A percentile compares a stretch with the other conserved stretches of the same genome.
Evolutionary conservation across 768 basidiomycete genomes (phyloP).

Genomic region (Suillus subaureus): DNA sequence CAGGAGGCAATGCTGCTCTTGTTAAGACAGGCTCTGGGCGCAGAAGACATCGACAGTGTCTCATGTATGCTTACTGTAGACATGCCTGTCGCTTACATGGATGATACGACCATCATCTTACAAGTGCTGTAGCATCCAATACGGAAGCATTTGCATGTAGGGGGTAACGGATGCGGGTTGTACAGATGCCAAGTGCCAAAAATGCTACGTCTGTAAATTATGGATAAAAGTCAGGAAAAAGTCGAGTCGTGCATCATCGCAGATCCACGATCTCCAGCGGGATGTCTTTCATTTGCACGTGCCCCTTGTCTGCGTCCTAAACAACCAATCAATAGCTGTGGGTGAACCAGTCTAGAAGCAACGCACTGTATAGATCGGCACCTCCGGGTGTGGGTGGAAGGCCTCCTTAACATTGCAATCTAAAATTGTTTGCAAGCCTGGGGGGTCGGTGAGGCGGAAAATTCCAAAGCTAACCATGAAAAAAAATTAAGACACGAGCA

Average conservation of each 20-base stretch:
- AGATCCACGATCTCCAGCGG: constrained; percentile 85
- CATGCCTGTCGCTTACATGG: constrained; percentile 40
- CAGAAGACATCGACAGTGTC: constrained; percentile 41
- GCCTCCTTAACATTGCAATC: constrained; percentile 70
- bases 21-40: constrained; percentile 48
- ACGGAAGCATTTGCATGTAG: neutral
- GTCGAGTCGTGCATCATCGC: constrained; percentile 37
- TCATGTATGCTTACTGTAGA: constrained; percentile 54
- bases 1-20: constrained; percentile 35
- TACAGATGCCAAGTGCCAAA: constrained; percentile 5
- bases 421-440: constrained; percentile 73
- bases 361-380: constrained; percentile 85
- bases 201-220: constrained; percentile 3
- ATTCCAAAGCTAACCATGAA: constrained; percentile 63
- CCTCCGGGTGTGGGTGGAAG: constrained; percentile 85
- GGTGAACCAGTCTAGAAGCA: constrained; percentile 5
- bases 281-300: constrained; percentile 76
- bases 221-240: neutral
- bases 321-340: neutral
- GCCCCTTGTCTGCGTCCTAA: constrained; percentile 84
- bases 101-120: constrained; percentile 56
- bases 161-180: constrained; percentile 1
- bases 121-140: constrained; percentile 13
- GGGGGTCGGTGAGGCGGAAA: constrained; percentile 88
- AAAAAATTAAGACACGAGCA: neutral